Evolutionary conservation across 2,329 filamentous ascomycete species (phyloP), one percentile per base, ranked within the genome.

Genomic region (Neoarthrinium moseri): DNA sequence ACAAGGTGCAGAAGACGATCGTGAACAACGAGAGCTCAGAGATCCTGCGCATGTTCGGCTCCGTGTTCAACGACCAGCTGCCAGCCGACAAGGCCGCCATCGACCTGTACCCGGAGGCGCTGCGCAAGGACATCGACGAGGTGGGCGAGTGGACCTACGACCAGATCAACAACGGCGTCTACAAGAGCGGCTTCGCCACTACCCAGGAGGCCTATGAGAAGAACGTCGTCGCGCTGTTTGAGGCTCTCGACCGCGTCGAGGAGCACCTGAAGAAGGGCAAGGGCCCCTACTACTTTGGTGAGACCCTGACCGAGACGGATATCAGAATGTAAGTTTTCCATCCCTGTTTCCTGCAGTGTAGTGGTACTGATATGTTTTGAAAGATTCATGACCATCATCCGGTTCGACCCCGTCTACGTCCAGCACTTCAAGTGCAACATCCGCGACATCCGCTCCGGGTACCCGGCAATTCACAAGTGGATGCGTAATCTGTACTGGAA

Each of bases 1-100:
- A 95, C 69, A 89, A 82, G 70, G 83, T 86, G 71, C 70, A 73
- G 43, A 78, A 84, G 58, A 80, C 73, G 26, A 95, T 96, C 60
- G 91, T 96, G 51, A 94, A 79, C 79, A 96, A 96, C 56, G 91
- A 96, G 77, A 90, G 87, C 66, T 84, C 85, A 55, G 91, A 96
- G 71, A 96, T 96, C 63, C 84, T 96, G 64, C 84, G 91, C 62
- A 95, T 96, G 88, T 74, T 96, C 51, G 88, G 88, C 62, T 78
- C 77, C 33, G 88, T 83, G 65, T 97, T 97, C 62, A 84, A 97
- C 64, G 77, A 80, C 52, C 62, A 89, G 27, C 63, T 91, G 20
- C 77, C 78, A 0, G 72, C 77, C 3, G 64, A 84, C 60, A 78
- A 81, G 62, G 78, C 78, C 46, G 66, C 69, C 2, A 63, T 91